Evolutionary conservation across 2,329 filamentous ascomycete species (phyloP), one percentile per base, ranked within the genome.

Genomic region (Ceratocystiopsis brevicomis): DNA sequence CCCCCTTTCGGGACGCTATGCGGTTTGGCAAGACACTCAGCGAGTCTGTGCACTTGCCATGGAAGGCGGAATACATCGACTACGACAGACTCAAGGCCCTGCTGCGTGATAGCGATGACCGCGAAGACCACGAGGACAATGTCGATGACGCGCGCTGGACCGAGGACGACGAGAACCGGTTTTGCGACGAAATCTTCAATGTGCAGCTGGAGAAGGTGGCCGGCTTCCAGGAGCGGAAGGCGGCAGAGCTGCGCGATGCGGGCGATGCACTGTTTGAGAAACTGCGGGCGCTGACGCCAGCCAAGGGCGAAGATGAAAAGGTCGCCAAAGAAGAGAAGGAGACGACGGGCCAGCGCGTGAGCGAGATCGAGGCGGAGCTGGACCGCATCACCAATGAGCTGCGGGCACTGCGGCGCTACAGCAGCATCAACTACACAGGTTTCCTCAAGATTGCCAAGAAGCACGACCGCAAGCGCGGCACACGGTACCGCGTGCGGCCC

Each of bases 401-500:
- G 55, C 88, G 81, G 58, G 83, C 93, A 66, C 71, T 98, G 52
- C 90, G 94, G 63, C 90, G 84, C 60, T 98, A 90, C 64, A 90
- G 85, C 61, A 82, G 80, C 50, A 79, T 95, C 65, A 98, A 98
- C 65, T 98, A 95, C 61, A 94, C 90, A 6, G 90, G 86, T 40
- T 94, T 96, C 62, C 72, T 95, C 57, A 98, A 98, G 69, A 93
- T 93, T 40, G 86, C 86, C 45, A 98, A 98, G 76, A 98, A 98
- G 65, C 90, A 98, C 62, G 90, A 98, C 62, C 82, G 90, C 51
- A 92, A 88, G 64, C 74, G 88, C 51, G 87, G 87, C 44, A 71
- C 77, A 51, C 72, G 77, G 43, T 96, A 96, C 66, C 84, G 80
- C 58, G 81, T 96, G 52, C 77, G 85, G 19, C 87, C 90, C 25